Percentiles rank a stretch among this genome's conserved stretches.
These are phyloP conservation scores for Diaporthe nobilis DNA, from an alignment of 2,329 filamentous ascomycete species.

Conservation along the genomic window DNA sequence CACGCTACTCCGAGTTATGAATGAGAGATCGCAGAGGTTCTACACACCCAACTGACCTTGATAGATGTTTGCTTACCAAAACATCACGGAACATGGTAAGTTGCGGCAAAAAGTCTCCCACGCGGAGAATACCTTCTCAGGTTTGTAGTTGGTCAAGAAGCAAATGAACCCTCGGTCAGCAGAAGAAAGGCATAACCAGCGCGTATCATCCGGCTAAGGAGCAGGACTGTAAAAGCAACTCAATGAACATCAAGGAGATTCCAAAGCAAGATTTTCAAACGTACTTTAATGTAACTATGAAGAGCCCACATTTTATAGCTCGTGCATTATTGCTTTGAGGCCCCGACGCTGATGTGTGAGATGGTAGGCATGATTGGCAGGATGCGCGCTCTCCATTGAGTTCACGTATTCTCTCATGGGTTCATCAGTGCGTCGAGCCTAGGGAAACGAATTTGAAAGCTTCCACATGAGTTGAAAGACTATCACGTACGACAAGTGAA, in stretches of 20 bases:
- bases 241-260: background rate
- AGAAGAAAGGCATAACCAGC: background rate
- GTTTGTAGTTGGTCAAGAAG: background rate
- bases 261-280: too few species aligned
- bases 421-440: background rate
- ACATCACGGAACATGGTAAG: too few species aligned
- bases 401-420: background rate
- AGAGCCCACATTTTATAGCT: background rate
- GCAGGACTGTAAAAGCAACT: fast-evolving
- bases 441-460: fast-evolving
- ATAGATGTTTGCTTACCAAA: background rate
- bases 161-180: background rate
- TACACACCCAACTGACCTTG: background rate
- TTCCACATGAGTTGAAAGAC: background rate
- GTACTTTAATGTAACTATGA: background rate
- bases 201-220: background rate
- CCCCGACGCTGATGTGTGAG: background rate
- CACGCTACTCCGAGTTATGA: conserved; percentile 12
- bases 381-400: background rate
- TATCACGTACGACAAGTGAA: background rate
- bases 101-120: too few species aligned
- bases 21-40: background rate
- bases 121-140: background rate
- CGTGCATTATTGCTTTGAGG: background rate
- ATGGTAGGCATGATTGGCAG: background rate